Conservation (phyloP, 176 grass and related monocot genomes). For the Calamus simplicifolius region DNA sequence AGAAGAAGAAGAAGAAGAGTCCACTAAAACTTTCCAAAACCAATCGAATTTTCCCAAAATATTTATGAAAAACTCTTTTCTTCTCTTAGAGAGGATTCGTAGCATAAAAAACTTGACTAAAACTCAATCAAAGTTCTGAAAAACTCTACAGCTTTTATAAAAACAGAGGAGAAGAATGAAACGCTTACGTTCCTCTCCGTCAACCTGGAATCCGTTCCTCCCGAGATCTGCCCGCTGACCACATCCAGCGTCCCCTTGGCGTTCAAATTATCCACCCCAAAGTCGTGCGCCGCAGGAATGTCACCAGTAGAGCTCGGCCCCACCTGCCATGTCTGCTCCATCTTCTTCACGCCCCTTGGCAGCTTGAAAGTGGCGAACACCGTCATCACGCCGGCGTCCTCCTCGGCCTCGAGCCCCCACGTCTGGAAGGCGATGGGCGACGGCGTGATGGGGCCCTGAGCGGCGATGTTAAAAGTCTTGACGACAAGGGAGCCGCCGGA, state of each 20-base stretch:
- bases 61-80: too few species aligned
- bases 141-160: too few species aligned
- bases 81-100: too few species aligned
- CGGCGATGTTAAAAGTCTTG: conserved; percentile 34
- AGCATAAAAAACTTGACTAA: too few species aligned
- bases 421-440: conserved; percentile 22
- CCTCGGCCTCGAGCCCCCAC: conserved; percentile 38
- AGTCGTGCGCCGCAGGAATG: background rate
- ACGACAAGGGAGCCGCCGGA: conserved; percentile 29
- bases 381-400: conserved; percentile 16
- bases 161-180: background rate
- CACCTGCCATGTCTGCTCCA: conserved; percentile 81
- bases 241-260: conserved; percentile 61
- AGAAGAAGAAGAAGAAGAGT: too few species aligned
- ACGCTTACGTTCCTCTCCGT: conserved; percentile 59
- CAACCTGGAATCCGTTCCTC: conserved; percentile 5
- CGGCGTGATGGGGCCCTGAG: background rate
- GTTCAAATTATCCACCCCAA: conserved; percentile 2
- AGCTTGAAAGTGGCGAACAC: conserved; percentile 49
- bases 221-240: conserved; percentile 29
- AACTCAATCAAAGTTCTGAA: too few species aligned
- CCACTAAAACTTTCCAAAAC: too few species aligned
- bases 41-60: too few species aligned
- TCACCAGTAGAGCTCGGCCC: conserved; percentile 1
- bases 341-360: conserved; percentile 20